Evolutionary conservation across 2,329 filamentous ascomycete genomes (phyloP), one percentile per base, ranked within the genome.

Genomic region (Ophiostoma ulmi): DNA sequence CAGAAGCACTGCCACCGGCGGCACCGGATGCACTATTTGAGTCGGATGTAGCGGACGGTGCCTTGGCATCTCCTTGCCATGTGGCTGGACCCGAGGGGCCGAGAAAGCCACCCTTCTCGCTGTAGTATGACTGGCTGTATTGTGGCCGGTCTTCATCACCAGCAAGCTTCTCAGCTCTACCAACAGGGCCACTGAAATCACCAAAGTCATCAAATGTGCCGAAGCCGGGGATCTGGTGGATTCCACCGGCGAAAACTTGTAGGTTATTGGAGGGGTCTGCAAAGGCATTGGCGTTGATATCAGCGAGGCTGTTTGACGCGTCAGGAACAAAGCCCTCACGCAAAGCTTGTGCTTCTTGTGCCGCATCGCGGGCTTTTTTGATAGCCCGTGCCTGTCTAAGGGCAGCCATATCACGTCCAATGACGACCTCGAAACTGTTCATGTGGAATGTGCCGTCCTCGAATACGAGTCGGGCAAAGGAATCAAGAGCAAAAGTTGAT

Each of bases 361-460:
- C 39, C 7, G 10, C 17, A 5, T n/a, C 55, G 76, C 85, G 83
- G 72, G 38, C 38, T 17, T 13, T 26, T 35, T 67, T 67, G 14
- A 87, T 83, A 70, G 81, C 80, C 64, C 83, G 81, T 31, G 86
- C 87, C 74, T 86, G 83, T 70, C 83, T 80, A 74, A 87, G 79
- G 11, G 88, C 88, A 69, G 83, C 80, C 75, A 88, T 84, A 78
- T 93, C 91, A 72, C 91, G 88, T 70, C 90, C 91, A 38, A 94
- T 87, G 71, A 91, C 86, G 75, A 93, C 85, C 69, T 87, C 84
- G 75, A 89, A 90, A 1, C 90, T 92, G 69, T 88, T 92, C 88
- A 94, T 91, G 79, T 91, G 91, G 78, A 91, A 93, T 70, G 88
- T 86, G 76, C 90, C 90, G 81, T 94, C 91, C 74, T 86, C 84